Base-by-base conservation (phyloP, 2,329 filamentous ascomycete species). In the Paraphoma chrysanthemicola region DNA sequence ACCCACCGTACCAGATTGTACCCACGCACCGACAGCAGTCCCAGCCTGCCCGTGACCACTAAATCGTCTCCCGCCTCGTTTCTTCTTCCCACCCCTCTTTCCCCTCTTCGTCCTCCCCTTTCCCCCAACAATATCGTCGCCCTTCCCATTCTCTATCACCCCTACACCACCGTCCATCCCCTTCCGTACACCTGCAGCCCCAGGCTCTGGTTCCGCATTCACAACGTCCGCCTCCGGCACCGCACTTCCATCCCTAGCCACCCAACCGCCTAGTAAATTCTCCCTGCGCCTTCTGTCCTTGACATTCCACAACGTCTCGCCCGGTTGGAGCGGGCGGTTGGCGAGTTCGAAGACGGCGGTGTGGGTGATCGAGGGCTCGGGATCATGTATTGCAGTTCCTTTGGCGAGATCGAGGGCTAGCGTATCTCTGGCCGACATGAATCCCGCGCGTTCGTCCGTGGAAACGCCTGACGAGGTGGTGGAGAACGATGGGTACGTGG, bases 221-320 rank as follows among this genome's bases (percentile, higher is more conserved):
- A 31, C 29, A 3, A 38, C 44, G 2, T 47, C 44, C 5, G 30
- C 14, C 29, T 38, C 30, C 14, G 44, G 44, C 44, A 30, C 16
- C 44, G 4, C 14, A 3, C 29, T 36, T 10, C 44, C 44, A 17
- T 47, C 30, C 4, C 29, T 36, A 7, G 29, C 30, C 3, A 47
- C 44, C 44, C 44, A 47, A 11, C 44, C 44, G n/a, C 44, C 44
- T 7, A 47, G 3, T 12, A 47, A 18, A 31, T 29, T 30, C 12
- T 33, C 29, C n/a, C 29, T 7, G 7, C 44, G 29, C 29, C 30
- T 16, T 3, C 44, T 29, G 7, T 48, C 16, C 12, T 44, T 29
- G 28, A n/a, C 29, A 10, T 43, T 44, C 38, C 48, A 53, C 30
- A 53, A n/a, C 28, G 33, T 48, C 39, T 53, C 51, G 12, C 39